Evolutionary conservation across 2,329 filamentous ascomycete genomes (phyloP).

Genomic region (Beauveria asiatica): DNA sequence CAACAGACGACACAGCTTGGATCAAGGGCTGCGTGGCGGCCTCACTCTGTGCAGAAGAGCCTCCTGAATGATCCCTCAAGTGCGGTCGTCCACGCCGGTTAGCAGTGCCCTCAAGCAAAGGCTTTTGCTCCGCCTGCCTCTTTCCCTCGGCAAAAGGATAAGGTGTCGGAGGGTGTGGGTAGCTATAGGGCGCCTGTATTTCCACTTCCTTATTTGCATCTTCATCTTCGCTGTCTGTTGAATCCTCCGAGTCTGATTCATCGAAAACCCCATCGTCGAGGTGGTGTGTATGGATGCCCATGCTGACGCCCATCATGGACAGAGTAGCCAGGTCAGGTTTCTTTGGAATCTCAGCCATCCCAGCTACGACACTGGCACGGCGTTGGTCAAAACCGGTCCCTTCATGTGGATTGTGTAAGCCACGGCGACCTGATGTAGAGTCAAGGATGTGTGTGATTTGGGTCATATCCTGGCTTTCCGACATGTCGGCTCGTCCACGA

Average conservation of each 20-base stretch:
- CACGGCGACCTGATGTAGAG: constrained; percentile 32
- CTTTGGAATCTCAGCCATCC: constrained; percentile 52
- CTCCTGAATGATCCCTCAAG: neutral
- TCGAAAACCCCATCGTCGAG: constrained; percentile 54
- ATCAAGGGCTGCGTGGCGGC: neutral
- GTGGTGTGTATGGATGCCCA: constrained; percentile 69
- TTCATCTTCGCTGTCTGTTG: constrained; percentile 25
- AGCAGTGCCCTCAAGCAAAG: neutral
- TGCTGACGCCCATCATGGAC: constrained; percentile 52
- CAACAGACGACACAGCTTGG: neutral
- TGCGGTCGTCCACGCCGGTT: constrained; percentile 2
- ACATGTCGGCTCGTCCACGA: constrained; percentile 33
- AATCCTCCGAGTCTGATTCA: constrained; percentile 23
- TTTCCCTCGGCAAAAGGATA: neutral
- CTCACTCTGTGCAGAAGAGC: neutral
- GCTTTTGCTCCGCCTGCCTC: neutral
- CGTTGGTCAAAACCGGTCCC: constrained; percentile 21
- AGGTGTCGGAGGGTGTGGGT: constrained; percentile 3
- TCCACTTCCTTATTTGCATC: constrained; percentile 23
- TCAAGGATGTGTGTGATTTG: constrained; percentile 37
- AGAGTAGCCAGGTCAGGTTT: constrained; percentile 46
- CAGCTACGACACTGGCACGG: constrained; percentile 36
- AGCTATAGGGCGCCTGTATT: constrained; percentile 12
- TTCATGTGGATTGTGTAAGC: constrained; percentile 36
- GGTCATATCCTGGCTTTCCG: constrained; percentile 33